phyloP scores from a whole-genome alignment of 129 eudicot genomes.

The Flaveria bidentis region DNA sequence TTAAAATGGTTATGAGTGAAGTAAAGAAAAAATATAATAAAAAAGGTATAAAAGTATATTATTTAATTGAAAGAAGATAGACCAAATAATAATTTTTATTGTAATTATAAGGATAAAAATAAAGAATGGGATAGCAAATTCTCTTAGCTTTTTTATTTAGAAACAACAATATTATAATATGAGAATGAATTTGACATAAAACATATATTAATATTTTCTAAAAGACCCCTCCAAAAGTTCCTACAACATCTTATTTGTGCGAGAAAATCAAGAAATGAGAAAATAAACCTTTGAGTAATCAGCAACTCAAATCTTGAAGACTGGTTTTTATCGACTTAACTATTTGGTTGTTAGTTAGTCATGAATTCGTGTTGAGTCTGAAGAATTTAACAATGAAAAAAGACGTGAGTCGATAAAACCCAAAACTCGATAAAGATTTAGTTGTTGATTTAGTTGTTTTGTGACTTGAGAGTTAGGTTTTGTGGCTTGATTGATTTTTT shows the following conservation, averaged over 20 bases:
- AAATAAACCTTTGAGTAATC: neutral
- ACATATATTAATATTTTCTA: too few relatives aligned
- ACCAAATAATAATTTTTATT: too few relatives aligned
- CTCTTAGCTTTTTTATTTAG: too few relatives aligned
- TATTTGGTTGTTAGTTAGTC: neutral
- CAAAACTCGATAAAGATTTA: neutral
- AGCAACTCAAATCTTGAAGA: neutral
- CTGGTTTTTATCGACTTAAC: neutral
- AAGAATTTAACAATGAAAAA: neutral
- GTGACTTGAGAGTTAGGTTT: neutral
- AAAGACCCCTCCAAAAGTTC: too few relatives aligned
- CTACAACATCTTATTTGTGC: too few relatives aligned
- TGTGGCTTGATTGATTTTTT: neutral
- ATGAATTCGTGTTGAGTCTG: neutral
- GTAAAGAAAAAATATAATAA: too few relatives aligned
- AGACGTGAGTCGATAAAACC: neutral
- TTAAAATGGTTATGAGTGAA: too few relatives aligned
- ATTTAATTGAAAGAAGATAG: too few relatives aligned
- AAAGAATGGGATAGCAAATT: too few relatives aligned
- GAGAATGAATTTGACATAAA: too few relatives aligned
- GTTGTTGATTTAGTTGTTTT: neutral
- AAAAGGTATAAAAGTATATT: too few relatives aligned
- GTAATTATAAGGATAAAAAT: constrained; percentile 28
- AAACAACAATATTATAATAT: too few relatives aligned
- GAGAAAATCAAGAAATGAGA: neutral